These are phyloP conservation scores for Aspergillus sergii DNA, from an alignment of 2,329 filamentous ascomycete species.

Conservation along the genomic window DNA sequence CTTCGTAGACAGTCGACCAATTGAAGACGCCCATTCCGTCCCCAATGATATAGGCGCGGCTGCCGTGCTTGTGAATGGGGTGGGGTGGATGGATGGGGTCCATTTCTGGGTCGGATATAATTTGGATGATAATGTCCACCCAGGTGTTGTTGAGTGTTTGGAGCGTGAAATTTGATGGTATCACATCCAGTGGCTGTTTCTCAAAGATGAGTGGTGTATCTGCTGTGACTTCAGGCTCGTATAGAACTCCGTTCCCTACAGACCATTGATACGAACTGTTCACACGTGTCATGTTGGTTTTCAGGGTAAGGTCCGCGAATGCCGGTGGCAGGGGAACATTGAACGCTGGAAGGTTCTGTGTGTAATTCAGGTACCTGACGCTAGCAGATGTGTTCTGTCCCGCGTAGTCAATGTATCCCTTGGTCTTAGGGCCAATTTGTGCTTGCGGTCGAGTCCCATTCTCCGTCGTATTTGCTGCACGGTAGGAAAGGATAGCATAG, in stretches of 20 bases:
- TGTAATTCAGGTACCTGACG: background rate
- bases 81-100: slow-evolving; percentile 1
- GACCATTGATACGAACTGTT: slow-evolving; percentile 2
- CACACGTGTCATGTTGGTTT: background rate
- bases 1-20: slow-evolving; percentile 1
- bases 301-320: background rate
- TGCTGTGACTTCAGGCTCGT: background rate
- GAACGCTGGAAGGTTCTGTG: background rate
- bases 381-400: background rate
- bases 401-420: background rate
- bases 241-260: background rate
- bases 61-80: slow-evolving; percentile 3
- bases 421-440: background rate
- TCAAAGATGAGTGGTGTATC: background rate
- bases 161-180: background rate
- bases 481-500: background rate
- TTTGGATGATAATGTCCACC: slow-evolving; percentile 1
- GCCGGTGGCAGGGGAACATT: background rate
- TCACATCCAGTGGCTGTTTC: background rate
- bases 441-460: background rate
- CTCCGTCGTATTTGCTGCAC: background rate
- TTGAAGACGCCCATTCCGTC: slow-evolving; percentile 1
- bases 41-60: background rate
- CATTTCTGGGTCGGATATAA: background rate
- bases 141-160: background rate